phyloP scores from a whole-genome alignment of 192 early-diverging fungal genomes.

The Gorgonomyces haynaldii region DNA sequence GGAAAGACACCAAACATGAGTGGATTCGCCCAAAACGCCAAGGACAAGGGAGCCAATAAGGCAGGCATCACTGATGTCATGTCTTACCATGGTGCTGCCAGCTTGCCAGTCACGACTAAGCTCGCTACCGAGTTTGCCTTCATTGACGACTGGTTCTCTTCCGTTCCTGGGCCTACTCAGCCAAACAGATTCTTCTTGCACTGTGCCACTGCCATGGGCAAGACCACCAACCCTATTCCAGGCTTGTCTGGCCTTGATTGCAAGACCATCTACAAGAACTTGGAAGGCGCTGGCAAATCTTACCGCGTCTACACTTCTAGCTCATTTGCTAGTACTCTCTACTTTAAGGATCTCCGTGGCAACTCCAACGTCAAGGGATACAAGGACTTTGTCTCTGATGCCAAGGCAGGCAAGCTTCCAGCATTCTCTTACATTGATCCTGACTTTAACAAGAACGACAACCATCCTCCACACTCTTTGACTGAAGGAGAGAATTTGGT shows the following conservation, averaged over 20 bases:
- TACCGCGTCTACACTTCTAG: conserved; percentile 14
- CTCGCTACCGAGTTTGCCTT: conserved; percentile 20
- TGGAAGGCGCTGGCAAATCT: conserved; percentile 5
- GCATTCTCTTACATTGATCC: conserved; percentile 23
- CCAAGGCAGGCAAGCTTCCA: conserved; percentile 16
- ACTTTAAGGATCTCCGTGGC: conserved; percentile 12
- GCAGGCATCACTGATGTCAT: background rate
- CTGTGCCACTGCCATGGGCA: conserved; percentile 17
- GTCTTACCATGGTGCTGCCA: background rate
- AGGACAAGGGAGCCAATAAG: background rate
- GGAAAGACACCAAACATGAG: conserved; percentile 8
- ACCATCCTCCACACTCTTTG: conserved; percentile 6
- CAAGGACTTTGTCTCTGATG: conserved; percentile 14
- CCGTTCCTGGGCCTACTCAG: conserved; percentile 20
- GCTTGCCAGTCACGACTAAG: conserved; percentile 11
- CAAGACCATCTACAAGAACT: conserved; percentile 10
- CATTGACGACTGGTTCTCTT: conserved; percentile 21
- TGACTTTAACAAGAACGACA: background rate
- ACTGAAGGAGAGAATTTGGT: conserved; percentile 19
- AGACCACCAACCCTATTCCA: conserved; percentile 4
- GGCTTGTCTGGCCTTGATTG: conserved; percentile 11
- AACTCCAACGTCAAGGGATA: background rate
- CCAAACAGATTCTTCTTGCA: conserved; percentile 22
- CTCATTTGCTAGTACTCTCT: conserved; percentile 7
- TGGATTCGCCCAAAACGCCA: conserved; percentile 14